These are phyloP conservation scores for Paramecium caudatum DNA, from an alignment of 73 alveolate genomes.

Conservation along the genomic window DNA sequence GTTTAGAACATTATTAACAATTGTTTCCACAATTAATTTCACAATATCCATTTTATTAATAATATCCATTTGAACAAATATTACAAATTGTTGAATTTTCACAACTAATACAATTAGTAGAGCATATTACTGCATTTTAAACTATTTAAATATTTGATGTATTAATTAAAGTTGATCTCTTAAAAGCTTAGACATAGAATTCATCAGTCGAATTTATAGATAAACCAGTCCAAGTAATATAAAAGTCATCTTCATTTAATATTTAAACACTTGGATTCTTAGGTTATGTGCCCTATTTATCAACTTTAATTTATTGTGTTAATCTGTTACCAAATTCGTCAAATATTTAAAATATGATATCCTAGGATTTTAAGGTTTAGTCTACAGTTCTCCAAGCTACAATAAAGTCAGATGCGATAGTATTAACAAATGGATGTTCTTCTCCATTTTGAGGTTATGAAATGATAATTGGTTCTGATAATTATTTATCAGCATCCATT, in stretches of 20 bases:
- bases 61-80: not conserved
- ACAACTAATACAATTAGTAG: slow-evolving; percentile 12
- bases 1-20: slow-evolving; percentile 8
- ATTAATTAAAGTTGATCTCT: not conserved
- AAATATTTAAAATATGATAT: slow-evolving; percentile 8
- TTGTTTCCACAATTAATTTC: slow-evolving; percentile 12
- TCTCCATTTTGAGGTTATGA: slow-evolving; percentile 1
- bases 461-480: not conserved
- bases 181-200: not conserved
- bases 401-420: not conserved
- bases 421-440: not conserved
- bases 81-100: not conserved
- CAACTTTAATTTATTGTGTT: not conserved
- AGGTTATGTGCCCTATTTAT: not conserved
- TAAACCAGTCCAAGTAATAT: slow-evolving; percentile 9
- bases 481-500: not conserved
- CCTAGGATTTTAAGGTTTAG: not conserved
- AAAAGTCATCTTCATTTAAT: slow-evolving; percentile 1
- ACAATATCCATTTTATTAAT: not conserved
- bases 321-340: not conserved
- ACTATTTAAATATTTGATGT: not conserved
- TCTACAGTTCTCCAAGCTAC: slow-evolving; percentile 43
- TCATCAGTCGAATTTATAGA: not conserved
- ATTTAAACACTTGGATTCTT: not conserved
- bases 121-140: not conserved